These are phyloP conservation scores for Metschnikowia henanensis DNA, from an alignment of 805 yeast species.

Conservation along the genomic window DNA sequence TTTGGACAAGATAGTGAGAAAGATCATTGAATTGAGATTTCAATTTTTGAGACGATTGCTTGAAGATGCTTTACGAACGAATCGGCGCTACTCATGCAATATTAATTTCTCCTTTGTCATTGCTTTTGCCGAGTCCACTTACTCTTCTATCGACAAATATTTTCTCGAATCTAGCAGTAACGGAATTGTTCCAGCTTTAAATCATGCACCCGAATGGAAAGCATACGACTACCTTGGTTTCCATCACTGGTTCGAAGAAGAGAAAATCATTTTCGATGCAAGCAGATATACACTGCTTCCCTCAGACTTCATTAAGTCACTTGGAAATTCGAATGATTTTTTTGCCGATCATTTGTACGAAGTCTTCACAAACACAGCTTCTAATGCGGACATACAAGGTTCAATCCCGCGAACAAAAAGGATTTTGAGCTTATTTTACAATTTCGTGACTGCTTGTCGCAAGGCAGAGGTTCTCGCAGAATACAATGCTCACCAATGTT, in stretches of 20 bases:
- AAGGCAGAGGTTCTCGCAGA: slow-evolving; percentile 21
- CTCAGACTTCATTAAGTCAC: slow-evolving; percentile 1
- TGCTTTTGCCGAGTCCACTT: slow-evolving; percentile 36
- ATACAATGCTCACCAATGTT: slow-evolving; percentile 5
- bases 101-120: slow-evolving; percentile 30
- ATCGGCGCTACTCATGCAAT: slow-evolving; percentile 2
- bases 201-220: slow-evolving; percentile 25
- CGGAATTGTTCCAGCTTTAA: slow-evolving; percentile 17
- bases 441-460: slow-evolving; percentile 26
- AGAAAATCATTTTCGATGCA: slow-evolving; percentile 8
- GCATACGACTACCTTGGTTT: slow-evolving; percentile 30
- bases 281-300: background rate
- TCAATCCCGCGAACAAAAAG: background rate
- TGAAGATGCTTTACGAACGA: background rate
- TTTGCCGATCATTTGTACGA: slow-evolving; percentile 1
- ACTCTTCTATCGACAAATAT: slow-evolving; percentile 24
- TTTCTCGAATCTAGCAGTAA: slow-evolving; percentile 18
- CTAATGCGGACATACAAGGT: background rate
- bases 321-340: background rate
- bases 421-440: slow-evolving; percentile 24
- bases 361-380: background rate
- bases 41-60: slow-evolving; percentile 16
- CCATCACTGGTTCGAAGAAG: slow-evolving; percentile 32
- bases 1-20: slow-evolving; percentile 21
- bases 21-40: slow-evolving; percentile 26